phyloP scores from a whole-genome alignment of 2,329 filamentous ascomycete species.

The Aspergillaceae sp. region DNA sequence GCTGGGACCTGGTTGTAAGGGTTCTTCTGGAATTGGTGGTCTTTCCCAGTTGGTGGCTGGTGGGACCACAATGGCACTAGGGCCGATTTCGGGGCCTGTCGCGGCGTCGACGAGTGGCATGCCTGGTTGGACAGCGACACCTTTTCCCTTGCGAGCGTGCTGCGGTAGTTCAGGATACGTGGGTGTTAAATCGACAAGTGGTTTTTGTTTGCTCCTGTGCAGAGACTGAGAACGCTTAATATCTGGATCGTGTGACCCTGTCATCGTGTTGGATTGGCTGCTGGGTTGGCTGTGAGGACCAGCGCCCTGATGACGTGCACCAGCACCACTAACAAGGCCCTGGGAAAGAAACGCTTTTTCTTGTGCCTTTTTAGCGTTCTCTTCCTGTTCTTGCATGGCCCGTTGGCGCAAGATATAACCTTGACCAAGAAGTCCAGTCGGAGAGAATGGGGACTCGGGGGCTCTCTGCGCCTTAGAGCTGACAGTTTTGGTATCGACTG shows the following conservation, averaged over 20 bases:
- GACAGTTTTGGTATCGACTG: constrained; percentile 15
- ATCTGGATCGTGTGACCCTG: constrained; percentile 16
- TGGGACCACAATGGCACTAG: constrained; percentile 28
- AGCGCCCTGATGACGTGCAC: constrained; percentile 29
- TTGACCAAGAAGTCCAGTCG: constrained; percentile 30
- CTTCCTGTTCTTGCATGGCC: constrained; percentile 33
- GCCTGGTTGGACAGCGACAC: constrained; percentile 37
- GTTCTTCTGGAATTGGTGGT: constrained; percentile 14
- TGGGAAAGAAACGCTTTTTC: constrained; percentile 42
- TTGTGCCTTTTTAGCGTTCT: constrained; percentile 25
- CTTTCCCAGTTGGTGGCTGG: constrained; percentile 34
- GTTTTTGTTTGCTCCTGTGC: constrained; percentile 41
- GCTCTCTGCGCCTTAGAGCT: constrained; percentile 12
- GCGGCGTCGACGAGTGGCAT: constrained; percentile 34
- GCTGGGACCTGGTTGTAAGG: constrained; percentile 1
- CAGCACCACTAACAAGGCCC: constrained; percentile 46
- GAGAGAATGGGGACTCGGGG: constrained; percentile 26
- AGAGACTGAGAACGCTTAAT: constrained; percentile 38
- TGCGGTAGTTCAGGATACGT: constrained; percentile 54
- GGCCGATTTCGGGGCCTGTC: constrained; percentile 30
- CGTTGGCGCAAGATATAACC: constrained; percentile 33
- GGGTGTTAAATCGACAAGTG: constrained; percentile 60
- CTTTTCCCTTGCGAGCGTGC: constrained; percentile 26
- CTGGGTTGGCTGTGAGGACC: constrained; percentile 11
- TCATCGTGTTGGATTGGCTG: constrained; percentile 28